Conservation (phyloP, 2,329 filamentous ascomycete species). For the Cercospora sp. region DNA sequence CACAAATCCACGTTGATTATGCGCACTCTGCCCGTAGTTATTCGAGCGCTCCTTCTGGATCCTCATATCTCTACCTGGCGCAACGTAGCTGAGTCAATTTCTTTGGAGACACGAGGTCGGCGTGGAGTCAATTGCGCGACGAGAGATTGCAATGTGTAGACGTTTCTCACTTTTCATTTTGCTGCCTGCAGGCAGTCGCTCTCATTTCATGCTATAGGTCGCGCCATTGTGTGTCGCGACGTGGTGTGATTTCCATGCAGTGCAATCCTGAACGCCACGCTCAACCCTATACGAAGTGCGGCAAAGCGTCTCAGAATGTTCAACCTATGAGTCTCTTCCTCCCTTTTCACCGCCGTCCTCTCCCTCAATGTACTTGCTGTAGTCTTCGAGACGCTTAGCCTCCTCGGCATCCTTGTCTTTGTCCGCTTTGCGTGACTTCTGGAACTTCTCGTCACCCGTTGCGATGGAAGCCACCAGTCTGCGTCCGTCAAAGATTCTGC, state of each 20-base stretch:
- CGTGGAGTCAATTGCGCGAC: neutral
- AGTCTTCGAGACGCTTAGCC: slow-evolving; percentile 30
- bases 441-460: slow-evolving; percentile 68
- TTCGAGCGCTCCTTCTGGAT: neutral
- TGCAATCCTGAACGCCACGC: neutral
- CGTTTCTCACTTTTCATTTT: neutral
- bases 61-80: neutral
- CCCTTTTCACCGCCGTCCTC: neutral
- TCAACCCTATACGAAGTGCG: neutral
- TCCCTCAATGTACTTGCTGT: slow-evolving; percentile 31
- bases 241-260: neutral
- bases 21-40: neutral
- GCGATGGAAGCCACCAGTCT: slow-evolving; percentile 62
- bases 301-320: neutral
- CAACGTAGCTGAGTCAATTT: neutral
- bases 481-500: slow-evolving; percentile 73
- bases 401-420: slow-evolving; percentile 28
- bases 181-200: neutral
- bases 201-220: neutral
- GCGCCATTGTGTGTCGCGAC: neutral
- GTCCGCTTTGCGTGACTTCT: slow-evolving; percentile 56
- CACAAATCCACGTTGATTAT: neutral
- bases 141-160: neutral
- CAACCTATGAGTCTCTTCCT: neutral
- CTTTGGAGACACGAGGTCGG: neutral